Base-by-base conservation (phyloP, 2,329 filamentous ascomycete species). In the Penicillium capsulatum region DNA sequence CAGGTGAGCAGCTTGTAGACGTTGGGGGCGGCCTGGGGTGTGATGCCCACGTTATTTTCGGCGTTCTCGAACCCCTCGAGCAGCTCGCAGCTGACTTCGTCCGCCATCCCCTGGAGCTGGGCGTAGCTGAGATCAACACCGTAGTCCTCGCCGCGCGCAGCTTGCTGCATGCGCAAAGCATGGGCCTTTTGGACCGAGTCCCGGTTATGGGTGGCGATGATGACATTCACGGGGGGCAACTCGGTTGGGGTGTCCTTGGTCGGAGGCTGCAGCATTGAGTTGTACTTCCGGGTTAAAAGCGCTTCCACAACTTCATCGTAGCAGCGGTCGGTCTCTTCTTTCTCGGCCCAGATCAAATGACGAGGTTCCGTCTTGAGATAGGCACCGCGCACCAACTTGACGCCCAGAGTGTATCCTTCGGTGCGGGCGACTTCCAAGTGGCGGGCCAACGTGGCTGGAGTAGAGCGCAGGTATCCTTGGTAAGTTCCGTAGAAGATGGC, bases 61-160 rank as follows among this genome's bases (percentile, higher is more conserved):
- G 55, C 50, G 14, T 44, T 57, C 52, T 54, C 55, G 54, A 55
- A 64, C 47, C 53, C 66, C 41, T 76, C 66, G 11, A 80, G 65
- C 1, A 81, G 61, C 26, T 73, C 70, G 50, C 76, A 75, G 41
- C 83, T 88, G 36, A 97, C 81, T 60, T 96, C 90, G 54, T 97
- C 91, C 1, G 91, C 91, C 91, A 97, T 97, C 28, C 91, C 90
- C 70, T 91, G 85, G 1, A 96, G 77, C 68, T 96, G 90, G 2
- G 85, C 85, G 62, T 87, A 89, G 24, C 69, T 67, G 2, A 79
- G 65, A 10, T 74, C 68, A 32, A 69, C 62, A 27, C 63, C 58
- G 33, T 61, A 58, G 32, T 51, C 35, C 48, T 68, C 60, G 26
- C 73, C 73, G 3, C 60, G 50, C n/a, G 62, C 60, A 14, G 73